Evolutionary conservation across 2,329 filamentous ascomycete species (phyloP).

Genomic region (Botryosphaeria agaves): DNA sequence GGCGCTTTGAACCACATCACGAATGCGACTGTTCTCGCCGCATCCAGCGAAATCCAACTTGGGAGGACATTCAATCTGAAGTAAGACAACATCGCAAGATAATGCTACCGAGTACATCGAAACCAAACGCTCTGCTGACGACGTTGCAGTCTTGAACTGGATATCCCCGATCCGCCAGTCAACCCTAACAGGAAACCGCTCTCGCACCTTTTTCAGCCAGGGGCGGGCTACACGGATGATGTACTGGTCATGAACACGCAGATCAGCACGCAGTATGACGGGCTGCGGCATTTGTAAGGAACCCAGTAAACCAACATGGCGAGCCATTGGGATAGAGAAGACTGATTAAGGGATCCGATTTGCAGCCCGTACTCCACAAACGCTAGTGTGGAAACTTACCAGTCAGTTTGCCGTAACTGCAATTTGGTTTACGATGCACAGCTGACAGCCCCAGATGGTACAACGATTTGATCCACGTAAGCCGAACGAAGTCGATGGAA

Average conservation of each 20-base stretch:
- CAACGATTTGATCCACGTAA: constrained; percentile 3
- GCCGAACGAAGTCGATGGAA: too few species aligned
- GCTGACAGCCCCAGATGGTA: too few species aligned
- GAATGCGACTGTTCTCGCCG: neutral
- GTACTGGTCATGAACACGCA: constrained; percentile 3
- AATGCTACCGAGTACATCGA: too few species aligned
- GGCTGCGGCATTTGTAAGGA: constrained; percentile 3
- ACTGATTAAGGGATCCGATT: too few species aligned
- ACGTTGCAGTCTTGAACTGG: neutral
- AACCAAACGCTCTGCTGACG: too few species aligned
- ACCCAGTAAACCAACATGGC: too few species aligned
- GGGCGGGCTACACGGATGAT: constrained; percentile 2
- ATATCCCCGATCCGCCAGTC: neutral
- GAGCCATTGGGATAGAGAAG: too few species aligned
- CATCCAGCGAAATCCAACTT: neutral
- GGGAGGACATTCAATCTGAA: neutral
- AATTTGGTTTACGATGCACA: too few species aligned
- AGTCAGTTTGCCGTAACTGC: too few species aligned
- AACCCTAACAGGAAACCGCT: neutral
- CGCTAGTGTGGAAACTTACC: constrained; percentile 1
- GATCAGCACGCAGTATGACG: constrained; percentile 2
- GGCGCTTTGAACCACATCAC: too few species aligned
- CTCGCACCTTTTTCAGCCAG: constrained; percentile 2
- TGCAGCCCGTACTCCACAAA: constrained; percentile 1
- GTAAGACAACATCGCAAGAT: too few species aligned